Evolutionary conservation across 257 asterid species (phyloP), one percentile per base, ranked within the genome.

Genomic region (Solanum lignicaule): DNA sequence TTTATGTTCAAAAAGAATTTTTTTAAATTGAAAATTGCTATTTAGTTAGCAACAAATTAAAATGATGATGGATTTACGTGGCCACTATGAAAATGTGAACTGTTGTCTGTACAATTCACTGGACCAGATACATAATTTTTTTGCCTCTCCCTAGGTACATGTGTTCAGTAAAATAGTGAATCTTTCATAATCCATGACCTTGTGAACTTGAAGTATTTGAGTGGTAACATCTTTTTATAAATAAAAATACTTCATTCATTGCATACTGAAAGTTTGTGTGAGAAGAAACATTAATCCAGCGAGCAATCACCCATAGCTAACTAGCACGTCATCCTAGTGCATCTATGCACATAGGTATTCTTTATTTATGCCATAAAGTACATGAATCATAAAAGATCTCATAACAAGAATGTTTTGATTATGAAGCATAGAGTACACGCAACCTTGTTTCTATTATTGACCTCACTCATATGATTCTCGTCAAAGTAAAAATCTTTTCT

Each of bases 1-100:
- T 41, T 41, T 41, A 41, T 41, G 15, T 41, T 41, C 15, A 41
- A 41, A 41, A 41, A 41, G 1, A 38, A 3, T 41, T 41, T 41
- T 41, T 41, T 41, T 0, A 11, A 41, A 41, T 41, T 41, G 48
- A 41, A 41, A 41, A 41, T 3, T 41, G 48, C 48, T 41, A 41
- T 41, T 41, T 41, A 41, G 48, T 41, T 41, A 41, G 4, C 48
- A 41, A 41, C 5, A 41, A 41, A 41, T 41, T 41, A 95, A 92
- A 92, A 91, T 94, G 32, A 88, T 92, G 94, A 89, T 68, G 78
- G 90, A 90, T 74, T 94, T 96, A 39, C 96, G 94, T 88, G 98
- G 98, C 62, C 99, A 97, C 89, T 95, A 95, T 58, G 99, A 96
- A 87, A 93, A 94, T 90, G 94, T 95, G 76, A 96, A 96, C 87